These are phyloP conservation scores for Cyclotella distinguenda DNA, from an alignment of 108 stramenopile genomes.

Conservation along the genomic window DNA sequence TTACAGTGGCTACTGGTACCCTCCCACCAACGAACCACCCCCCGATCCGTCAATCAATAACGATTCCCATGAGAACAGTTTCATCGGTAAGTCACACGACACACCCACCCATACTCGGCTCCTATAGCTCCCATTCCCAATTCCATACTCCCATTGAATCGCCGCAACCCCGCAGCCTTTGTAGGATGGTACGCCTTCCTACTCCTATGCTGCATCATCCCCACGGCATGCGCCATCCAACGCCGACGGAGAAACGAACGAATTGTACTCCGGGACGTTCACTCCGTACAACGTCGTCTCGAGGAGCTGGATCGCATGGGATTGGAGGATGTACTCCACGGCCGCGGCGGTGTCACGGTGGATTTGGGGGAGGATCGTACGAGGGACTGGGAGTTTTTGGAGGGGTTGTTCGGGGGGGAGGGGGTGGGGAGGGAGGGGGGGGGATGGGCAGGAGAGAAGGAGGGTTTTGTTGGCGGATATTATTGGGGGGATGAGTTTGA, in stretches of 20 bases:
- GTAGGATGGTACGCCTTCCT: slow-evolving; percentile 68
- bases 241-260: slow-evolving; percentile 38
- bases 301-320: slow-evolving; percentile 11
- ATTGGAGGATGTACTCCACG: not conserved
- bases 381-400: slow-evolving; percentile 30
- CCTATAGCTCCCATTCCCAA: no score
- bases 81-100: no score
- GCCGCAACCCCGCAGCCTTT: no score
- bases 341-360: not conserved
- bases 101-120: no score
- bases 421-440: not conserved
- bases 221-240: slow-evolving; percentile 67
- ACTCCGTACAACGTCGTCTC: not conserved
- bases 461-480: slow-evolving; percentile 13
- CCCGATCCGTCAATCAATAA: no score
- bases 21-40: no score
- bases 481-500: slow-evolving; percentile 19
- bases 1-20: no score
- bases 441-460: not conserved
- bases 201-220: slow-evolving; percentile 69
- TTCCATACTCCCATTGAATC: no score
- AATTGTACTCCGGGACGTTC: slow-evolving; percentile 6
- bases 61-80: no score
- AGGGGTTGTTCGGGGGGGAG: slow-evolving; percentile 6
- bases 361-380: slow-evolving; percentile 4